Conservation (phyloP, 2,329 filamentous ascomycete genomes). For the Diplodia sapinea region DNA sequence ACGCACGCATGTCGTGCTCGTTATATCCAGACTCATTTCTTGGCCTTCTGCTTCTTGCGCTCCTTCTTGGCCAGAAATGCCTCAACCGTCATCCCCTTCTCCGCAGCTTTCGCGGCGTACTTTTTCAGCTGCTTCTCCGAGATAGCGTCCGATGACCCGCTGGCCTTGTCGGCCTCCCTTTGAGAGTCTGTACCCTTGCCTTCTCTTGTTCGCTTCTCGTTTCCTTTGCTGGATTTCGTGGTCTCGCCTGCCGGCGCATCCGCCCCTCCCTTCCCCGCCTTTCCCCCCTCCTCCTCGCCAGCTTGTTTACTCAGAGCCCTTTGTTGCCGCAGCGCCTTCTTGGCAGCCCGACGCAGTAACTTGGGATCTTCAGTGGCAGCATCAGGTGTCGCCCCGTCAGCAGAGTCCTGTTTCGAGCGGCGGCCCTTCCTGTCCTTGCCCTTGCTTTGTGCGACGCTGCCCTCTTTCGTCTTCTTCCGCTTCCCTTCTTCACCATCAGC, state of each 20-base stretch:
- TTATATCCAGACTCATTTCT: constrained; percentile 9
- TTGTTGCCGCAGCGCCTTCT: constrained; percentile 32
- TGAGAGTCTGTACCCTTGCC: constrained; percentile 32
- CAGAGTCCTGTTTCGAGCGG: constrained; percentile 33
- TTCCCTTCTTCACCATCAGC: constrained; percentile 32
- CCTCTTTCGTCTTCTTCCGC: constrained; percentile 35
- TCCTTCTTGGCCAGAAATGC: constrained; percentile 46
- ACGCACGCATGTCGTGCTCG: not conserved
- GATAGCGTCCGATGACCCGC: not conserved
- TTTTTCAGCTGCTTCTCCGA: constrained; percentile 23
- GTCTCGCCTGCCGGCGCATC: not conserved
- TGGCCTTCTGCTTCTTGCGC: constrained; percentile 16
- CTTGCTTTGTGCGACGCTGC: constrained; percentile 11
- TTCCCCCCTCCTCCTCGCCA: constrained; percentile 31
- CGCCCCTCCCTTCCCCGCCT: not conserved
- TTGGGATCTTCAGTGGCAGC: constrained; percentile 34
- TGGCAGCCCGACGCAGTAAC: constrained; percentile 30
- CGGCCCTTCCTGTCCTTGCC: constrained; percentile 25
- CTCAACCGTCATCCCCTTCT: constrained; percentile 48
- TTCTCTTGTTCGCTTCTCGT: constrained; percentile 37
- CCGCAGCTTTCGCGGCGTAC: constrained; percentile 31
- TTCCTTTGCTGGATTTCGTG: not conserved
- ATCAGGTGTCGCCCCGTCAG: constrained; percentile 32
- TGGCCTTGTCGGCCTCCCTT: too few relatives aligned
- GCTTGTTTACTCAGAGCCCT: constrained; percentile 3